Conservation (phyloP, 768 basidiomycete species). For the Tulasnella sp. region DNA sequence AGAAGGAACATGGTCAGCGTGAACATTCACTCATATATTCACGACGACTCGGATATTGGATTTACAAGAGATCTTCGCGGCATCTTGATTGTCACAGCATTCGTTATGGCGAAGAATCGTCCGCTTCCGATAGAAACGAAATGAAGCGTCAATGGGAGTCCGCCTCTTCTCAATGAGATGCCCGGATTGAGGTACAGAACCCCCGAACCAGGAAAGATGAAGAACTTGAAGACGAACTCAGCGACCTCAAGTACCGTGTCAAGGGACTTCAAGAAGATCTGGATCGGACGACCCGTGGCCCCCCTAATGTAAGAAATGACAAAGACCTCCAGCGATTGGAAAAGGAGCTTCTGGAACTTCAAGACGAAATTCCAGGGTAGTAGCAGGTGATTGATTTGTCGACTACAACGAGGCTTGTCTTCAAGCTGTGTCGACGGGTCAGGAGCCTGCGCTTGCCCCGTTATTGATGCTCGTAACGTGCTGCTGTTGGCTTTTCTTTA, state of each 20-base stretch:
- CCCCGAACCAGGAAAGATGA: constrained; percentile 78
- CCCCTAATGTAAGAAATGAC: constrained; percentile 71
- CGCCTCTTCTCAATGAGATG: constrained; percentile 80
- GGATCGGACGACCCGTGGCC: constrained; percentile 79
- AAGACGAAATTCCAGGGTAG: no score
- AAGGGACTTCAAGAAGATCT: constrained; percentile 88
- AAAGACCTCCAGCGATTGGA: constrained; percentile 86
- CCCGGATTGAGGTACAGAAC: constrained; percentile 64
- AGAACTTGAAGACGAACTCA: constrained; percentile 83
- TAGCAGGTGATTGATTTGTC: no score
- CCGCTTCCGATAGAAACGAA: constrained; percentile 73
- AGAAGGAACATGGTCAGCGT: no score
- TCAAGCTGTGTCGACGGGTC: no score
- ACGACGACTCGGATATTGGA: constrained; percentile 63
- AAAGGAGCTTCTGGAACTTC: constrained; percentile 78
- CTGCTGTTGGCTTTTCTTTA: no score
- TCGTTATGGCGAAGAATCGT: constrained; percentile 67
- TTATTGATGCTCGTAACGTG: no score
- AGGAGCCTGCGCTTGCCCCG: no score
- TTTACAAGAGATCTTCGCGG: constrained; percentile 79
- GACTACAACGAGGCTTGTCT: no score
- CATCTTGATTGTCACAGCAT: constrained; percentile 86
- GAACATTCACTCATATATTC: no score
- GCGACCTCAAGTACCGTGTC: constrained; percentile 82
- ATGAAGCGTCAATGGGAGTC: constrained; percentile 82